phyloP scores from a whole-genome alignment of 2,329 filamentous ascomycete species.

The Penicillium paneum region DNA sequence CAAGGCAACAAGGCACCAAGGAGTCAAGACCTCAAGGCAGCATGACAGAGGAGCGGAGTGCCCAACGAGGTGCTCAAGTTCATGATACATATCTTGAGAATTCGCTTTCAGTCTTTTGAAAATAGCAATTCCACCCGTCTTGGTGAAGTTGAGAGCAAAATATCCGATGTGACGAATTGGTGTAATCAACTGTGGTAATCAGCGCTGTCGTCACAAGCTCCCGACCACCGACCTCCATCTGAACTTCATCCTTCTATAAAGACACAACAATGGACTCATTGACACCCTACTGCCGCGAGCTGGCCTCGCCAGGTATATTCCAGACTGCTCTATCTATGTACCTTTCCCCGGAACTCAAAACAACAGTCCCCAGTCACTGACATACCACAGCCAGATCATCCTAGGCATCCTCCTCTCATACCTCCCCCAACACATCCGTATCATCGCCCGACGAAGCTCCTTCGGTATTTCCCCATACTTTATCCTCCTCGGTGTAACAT shows the following conservation, averaged over 20 bases:
- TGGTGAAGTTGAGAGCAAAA: not conserved
- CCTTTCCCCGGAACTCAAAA: not conserved
- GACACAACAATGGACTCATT: conserved; percentile 22
- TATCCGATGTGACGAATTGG: not conserved
- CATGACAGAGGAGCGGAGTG: not conserved
- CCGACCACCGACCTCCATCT: not conserved
- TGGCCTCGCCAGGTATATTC: conserved; percentile 50
- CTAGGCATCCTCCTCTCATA: conserved; percentile 89
- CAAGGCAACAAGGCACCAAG: not conserved
- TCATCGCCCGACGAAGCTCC: conserved; percentile 78
- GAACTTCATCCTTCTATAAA: conserved; percentile 2
- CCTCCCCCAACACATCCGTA: conserved; percentile 89
- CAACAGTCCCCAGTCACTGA: conserved; percentile 3
- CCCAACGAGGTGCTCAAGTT: not conserved
- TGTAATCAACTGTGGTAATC: not conserved
- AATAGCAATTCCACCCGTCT: not conserved
- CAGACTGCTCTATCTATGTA: conserved; percentile 23
- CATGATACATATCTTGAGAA: not conserved
- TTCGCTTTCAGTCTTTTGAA: not conserved
- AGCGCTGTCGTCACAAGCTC: not conserved
- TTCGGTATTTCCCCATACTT: conserved; percentile 96
- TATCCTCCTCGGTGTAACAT: conserved; percentile 87
- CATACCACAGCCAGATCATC: conserved; percentile 62
- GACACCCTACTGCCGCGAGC: conserved; percentile 47
- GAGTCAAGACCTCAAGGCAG: not conserved